Base-by-base conservation (phyloP, 2,329 filamentous ascomycete genomes). In the Stachybotrys chlorohalonatus region DNA sequence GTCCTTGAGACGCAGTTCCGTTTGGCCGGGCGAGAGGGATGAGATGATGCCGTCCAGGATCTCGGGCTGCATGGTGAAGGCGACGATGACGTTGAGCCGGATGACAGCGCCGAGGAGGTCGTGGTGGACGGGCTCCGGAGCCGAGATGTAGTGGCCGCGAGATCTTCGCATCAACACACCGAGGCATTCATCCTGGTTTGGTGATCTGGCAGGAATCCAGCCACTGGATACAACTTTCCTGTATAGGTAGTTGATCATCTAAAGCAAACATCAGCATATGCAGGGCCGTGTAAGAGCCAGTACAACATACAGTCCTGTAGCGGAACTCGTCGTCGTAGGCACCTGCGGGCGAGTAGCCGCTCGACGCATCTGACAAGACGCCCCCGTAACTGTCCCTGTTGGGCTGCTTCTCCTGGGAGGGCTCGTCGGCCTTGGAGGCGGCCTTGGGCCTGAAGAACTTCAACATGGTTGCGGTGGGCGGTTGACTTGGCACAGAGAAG, bases 11-110 rank as follows among this genome's bases (percentile, higher is more conserved):
- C 67, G 63, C 31, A 79, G 63, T 57, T 77, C 74, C 1, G 66
- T 71, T 54, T 77, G 73, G 39, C 66, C 65, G 7, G 69, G 66
- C 7, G 69, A 56, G 30, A 79, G 57, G 0, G 67, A 67, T n/a
- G 68, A 64, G 56, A 77, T 68, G 42, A 79, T 73, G 15, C 72
- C 72, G 17, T 72, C 68, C 31, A 75, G 74, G 54, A 75, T 75
- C 49, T 76, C 70, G 1, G 74, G 74, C 9, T 70, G 72, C 73
- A 80, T 76, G 9, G 77, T 79, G 55, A 78, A 68, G 13, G 74
- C 75, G 39, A 77, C 74, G 15, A 69, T 66, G 17, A 74, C 67
- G 57, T 77, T 76, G 54, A 79, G 68, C 52, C 69, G 70, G 53
- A 71, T 69, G 7, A 76, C 70, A 7, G 75, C 73, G 5, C 63